Percentiles rank a stretch among this genome's conserved stretches.
These are phyloP conservation scores for Dictyostelium capitatum DNA, from an alignment of 78 protist genomes.

Conservation along the genomic window DNA sequence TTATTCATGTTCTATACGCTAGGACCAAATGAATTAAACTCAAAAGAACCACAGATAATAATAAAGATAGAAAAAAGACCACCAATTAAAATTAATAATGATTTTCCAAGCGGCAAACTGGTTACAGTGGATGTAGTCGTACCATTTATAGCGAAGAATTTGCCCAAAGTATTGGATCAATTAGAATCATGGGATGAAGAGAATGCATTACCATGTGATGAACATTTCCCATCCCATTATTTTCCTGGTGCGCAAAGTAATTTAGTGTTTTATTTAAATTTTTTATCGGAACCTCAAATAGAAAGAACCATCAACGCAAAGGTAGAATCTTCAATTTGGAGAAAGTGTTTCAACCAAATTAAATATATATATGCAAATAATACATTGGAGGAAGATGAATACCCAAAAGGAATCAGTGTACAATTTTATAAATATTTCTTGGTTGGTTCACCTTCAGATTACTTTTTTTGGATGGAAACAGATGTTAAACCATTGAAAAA, in stretches of 20 bases:
- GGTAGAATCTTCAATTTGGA: neutral
- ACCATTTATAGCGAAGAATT: neutral
- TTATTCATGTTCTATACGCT: too few species aligned
- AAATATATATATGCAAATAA: neutral
- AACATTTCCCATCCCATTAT: neutral
- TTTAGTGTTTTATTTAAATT: neutral
- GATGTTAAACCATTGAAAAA: constrained; percentile 5
- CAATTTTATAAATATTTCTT: neutral
- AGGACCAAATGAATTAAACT: too few species aligned
- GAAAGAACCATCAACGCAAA: neutral
- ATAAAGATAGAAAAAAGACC: too few species aligned
- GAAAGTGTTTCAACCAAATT: neutral
- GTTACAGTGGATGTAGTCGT: neutral
- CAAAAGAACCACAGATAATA: too few species aligned
- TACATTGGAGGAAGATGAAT: neutral
- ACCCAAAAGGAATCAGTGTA: neutral
- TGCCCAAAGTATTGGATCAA: neutral
- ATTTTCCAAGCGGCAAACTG: too few species aligned
- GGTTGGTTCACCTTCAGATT: neutral
- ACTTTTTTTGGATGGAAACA: neutral
- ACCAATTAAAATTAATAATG: too few species aligned
- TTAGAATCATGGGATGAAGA: neutral
- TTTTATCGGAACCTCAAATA: neutral
- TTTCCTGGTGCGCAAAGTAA: neutral
- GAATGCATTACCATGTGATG: neutral